phyloP scores from a whole-genome alignment of 371 early-diverging fungal species.

The Chytridiales sp. region DNA sequence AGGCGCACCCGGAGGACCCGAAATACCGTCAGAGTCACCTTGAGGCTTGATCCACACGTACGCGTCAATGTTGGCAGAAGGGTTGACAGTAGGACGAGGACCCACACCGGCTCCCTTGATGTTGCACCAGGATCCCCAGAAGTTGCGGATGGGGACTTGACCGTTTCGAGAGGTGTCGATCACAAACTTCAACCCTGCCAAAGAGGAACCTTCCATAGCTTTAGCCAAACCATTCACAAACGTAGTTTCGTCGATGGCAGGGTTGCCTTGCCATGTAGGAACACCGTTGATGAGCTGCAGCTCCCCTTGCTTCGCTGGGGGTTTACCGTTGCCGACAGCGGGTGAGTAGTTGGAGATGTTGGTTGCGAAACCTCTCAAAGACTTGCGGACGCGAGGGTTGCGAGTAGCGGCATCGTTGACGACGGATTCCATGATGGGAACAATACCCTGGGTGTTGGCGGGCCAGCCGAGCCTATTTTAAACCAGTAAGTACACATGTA shows the following conservation, averaged over 20 bases:
- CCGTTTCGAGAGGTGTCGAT: slow-evolving; percentile 39
- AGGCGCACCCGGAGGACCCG: slow-evolving; percentile 21
- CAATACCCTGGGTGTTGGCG: slow-evolving; percentile 21
- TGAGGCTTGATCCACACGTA: slow-evolving; percentile 46
- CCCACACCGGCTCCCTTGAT: slow-evolving; percentile 42
- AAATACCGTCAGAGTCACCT: slow-evolving; percentile 42
- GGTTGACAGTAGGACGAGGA: slow-evolving; percentile 24
- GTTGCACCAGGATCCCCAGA: slow-evolving; percentile 44
- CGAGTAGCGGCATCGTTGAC: too few relatives aligned
- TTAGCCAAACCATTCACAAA: slow-evolving; percentile 9
- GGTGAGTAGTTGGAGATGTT: slow-evolving; percentile 43
- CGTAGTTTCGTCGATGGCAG: slow-evolving; percentile 35
- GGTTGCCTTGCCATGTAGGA: slow-evolving; percentile 27
- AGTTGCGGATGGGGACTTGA: slow-evolving; percentile 27
- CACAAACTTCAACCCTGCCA: slow-evolving; percentile 35
- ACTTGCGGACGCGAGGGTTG: slow-evolving; percentile 12
- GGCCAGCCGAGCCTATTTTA: slow-evolving; percentile 43
- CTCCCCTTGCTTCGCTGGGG: too few relatives aligned
- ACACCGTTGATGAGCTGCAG: slow-evolving; percentile 21
- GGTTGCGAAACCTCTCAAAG: slow-evolving; percentile 34
- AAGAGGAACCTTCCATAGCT: slow-evolving; percentile 7
- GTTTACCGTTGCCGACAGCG: slow-evolving; percentile 24
- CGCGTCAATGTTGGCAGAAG: slow-evolving; percentile 32
- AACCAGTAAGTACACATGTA: too few relatives aligned
- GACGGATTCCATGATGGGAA: too few relatives aligned